Evolutionary conservation across 208 protist species (phyloP), one percentile per base, ranked within the genome.

Genomic region (Herpetomonas tarakana): DNA sequence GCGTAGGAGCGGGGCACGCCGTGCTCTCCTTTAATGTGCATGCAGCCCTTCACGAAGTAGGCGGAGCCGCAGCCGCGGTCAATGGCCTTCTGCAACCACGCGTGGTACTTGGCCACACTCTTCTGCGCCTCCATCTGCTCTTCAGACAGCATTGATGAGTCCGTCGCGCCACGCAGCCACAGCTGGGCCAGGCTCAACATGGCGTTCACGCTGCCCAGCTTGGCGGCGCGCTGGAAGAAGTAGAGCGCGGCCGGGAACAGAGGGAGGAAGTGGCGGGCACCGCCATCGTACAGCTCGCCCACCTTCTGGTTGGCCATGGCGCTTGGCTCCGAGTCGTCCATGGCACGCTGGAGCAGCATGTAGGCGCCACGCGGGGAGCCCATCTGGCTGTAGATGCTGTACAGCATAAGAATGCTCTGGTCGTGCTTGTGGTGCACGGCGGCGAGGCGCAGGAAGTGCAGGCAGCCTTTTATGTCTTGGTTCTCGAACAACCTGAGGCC

Each of bases 151-250:
- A 93, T 82, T 19, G 83, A 83, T 16, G 82, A 79, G 18, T 76
- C 61, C 1, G 81, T 92, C 29, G 65, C 68, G 38, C 91, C 91
- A 35, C 82, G 83, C 29, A 88, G 74, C 71, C 81, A 93, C 44
- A 96, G 64, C 73, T 93, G 85, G 6, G 91, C 82, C 21, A 94
- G 76, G 46, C 74, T 77, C 39, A 93, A 73, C 91, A 96, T 94
- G 18, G 84, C 81, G 58, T 82, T 77, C n/a, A 89, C 81, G 64
- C 74, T 79, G 19, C 91, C 91, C 21, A 83, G 72, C 54, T 79
- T 62, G 22, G 91, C 91, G 25, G 91, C 91, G 35, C 87, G 91
- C 72, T 96, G 85, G 73, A 91, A 94, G 61, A 94, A 96, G 72
- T 89, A 86, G 26, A 96, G 27, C 3, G 91, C 87, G 21, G 85